phyloP scores from a whole-genome alignment of 805 yeast genomes.

The Saccharomycopsis sp. region DNA sequence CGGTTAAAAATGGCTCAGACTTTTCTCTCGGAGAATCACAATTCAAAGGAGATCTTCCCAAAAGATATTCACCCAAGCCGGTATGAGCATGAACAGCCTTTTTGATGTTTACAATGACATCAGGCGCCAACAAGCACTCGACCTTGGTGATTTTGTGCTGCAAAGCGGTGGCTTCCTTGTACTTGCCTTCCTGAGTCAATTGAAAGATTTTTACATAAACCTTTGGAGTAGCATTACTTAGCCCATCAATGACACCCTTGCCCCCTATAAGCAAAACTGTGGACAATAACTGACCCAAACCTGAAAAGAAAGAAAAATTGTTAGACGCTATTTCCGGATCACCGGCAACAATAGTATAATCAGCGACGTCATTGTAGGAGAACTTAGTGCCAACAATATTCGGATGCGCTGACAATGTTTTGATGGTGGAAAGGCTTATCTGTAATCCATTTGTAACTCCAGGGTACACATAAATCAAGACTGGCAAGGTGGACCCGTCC shows the following conservation, averaged over 20 bases:
- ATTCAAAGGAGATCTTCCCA: slow-evolving; percentile 43
- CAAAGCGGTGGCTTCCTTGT: slow-evolving; percentile 35
- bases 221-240: slow-evolving; percentile 48
- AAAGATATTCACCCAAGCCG: slow-evolving; percentile 39
- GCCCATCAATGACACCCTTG: slow-evolving; percentile 46
- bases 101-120: slow-evolving; percentile 44
- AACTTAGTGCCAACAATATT: slow-evolving; percentile 46
- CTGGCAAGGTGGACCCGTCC: slow-evolving; percentile 33
- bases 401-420: slow-evolving; percentile 31
- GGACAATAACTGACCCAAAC: slow-evolving; percentile 44
- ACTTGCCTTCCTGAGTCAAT: slow-evolving; percentile 34
- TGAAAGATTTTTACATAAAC: slow-evolving; percentile 37
- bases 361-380: slow-evolving; percentile 45
- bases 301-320: slow-evolving; percentile 41
- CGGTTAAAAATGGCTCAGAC: slow-evolving; percentile 25
- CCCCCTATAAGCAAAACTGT: slow-evolving; percentile 43
- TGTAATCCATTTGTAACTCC: slow-evolving; percentile 36
- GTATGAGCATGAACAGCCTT: slow-evolving; percentile 32
- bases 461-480: slow-evolving; percentile 38
- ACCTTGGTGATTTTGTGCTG: slow-evolving; percentile 40
- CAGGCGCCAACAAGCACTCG: slow-evolving; percentile 37
- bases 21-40: slow-evolving; percentile 30
- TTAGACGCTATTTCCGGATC: slow-evolving; percentile 34
- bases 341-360: slow-evolving; percentile 38
- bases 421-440: slow-evolving; percentile 32